Base-by-base conservation (phyloP, 176 grass and related monocot species). In the Tillandsia leiboldiana region DNA sequence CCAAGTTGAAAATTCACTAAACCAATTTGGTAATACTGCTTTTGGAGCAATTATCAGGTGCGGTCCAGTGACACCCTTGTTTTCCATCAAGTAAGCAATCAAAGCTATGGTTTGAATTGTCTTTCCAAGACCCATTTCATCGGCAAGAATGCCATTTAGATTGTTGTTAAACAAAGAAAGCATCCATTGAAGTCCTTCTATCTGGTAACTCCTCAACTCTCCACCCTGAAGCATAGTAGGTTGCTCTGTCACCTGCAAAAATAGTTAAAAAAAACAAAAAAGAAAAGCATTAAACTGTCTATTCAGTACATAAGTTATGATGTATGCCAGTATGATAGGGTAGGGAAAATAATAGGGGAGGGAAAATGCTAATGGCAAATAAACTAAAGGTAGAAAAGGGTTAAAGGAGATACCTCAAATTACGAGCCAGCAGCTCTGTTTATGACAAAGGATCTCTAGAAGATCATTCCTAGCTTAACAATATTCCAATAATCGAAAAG, bases 61-160 rank as follows among this genome's bases (percentile, higher is more conserved):
- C 50, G 94, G 94, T 33, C 94, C 94, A 42, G 75, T 59, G 11
- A 99, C 94, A 27, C 86, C 87, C 81, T 99, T 99, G 79, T 92
- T 90, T 84, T 99, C 94, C 72, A 99, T 78, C 61, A 99, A 80
- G 79, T 99, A 99, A 49, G 90, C 77, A 0, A 99, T 86, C 64
- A 99, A 83, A 75, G 84, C 74, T 90, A 99, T 99, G 70, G 94
- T 93, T 66, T 99, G 94, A 77, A 99, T 99, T 79, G 94, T 99
- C 88, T 99, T 99, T 67, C 94, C 94, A 51, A 99, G 81, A 82
- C 94, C 94, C 94, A 99, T 99, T 93, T 99, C 94, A 86, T 99
- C 94, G 73, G 94, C 94, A 51, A 99, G 82, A 72, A 99, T 99
- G 57, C 94, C 94, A 85, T 99, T 99, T 78, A 99, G 70, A 82